Evolutionary conservation across 2,329 filamentous ascomycete genomes (phyloP), one percentile per base, ranked within the genome.

Genomic region (Chaetomium sp.): DNA sequence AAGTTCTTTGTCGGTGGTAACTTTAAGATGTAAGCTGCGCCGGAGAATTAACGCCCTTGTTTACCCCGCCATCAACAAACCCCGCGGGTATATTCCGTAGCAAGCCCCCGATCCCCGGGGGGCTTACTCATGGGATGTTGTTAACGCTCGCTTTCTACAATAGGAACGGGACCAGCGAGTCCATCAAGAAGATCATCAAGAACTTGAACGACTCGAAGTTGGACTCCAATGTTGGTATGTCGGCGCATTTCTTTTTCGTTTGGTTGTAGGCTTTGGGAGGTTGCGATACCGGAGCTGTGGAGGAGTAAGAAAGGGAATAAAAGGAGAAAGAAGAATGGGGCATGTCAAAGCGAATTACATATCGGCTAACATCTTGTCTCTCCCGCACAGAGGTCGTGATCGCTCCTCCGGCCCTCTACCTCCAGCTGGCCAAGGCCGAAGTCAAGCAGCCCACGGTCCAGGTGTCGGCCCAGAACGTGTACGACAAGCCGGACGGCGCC

Each of bases 1-100:
- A 88, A 91, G 80, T 96, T 95, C 82, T 95, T 96, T 75, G 89
- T 96, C 74, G 91, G 91, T 75, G 91, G 91, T 72, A 99, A 99
- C 87, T 97, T 97, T 81, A 97, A 99, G 84, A 97, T 97, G 91
- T 95, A 78, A 71, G 81, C 73, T 40, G 53, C 3, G 19, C 19
- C 19, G 19, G 19, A 27, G 19, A 27, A 27, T 27, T 27, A 27
- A 27, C 19, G 58, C 63, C 63, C 62, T 62, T 65, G 55, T 59
- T 61, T 58, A 61, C 64, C 61, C 63, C 61, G 56, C 59, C 62
- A 61, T 57, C 47, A 50, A 38, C 59, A 63, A 68, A 64, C 61
- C 61, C 63, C 64, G 66, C 61, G 65, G 62, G 53, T 46, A 49
- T 43, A 60, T 57, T 54, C 62, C 52, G 48, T 6, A 52, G 19